A percentile compares a stretch with the other conserved stretches of the same genome.
Evolutionary conservation across 306 rosid genomes (phyloP).

Genomic region (Cucumis cinereus): DNA sequence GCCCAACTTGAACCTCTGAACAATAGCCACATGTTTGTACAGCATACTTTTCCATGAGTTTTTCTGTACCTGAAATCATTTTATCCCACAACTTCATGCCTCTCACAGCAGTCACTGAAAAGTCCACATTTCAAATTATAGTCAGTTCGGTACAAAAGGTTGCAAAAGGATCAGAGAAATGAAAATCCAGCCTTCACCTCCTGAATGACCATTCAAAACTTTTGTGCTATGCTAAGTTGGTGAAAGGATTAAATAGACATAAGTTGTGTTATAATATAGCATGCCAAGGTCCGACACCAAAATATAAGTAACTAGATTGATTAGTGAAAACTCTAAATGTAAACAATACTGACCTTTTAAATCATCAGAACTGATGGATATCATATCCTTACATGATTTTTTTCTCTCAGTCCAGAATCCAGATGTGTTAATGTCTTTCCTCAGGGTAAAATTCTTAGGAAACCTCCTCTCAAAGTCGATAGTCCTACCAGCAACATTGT

Average conservation of each 20-base stretch:
- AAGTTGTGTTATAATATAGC: not conserved
- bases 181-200: not conserved
- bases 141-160: not conserved
- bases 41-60: constrained; percentile 41
- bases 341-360: constrained; percentile 27
- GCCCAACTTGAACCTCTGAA: constrained; percentile 68
- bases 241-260: not conserved
- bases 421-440: constrained; percentile 29
- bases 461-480: constrained; percentile 57
- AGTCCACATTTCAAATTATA: not conserved
- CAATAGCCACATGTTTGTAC: constrained; percentile 72
- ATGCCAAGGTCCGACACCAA: not conserved
- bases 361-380: constrained; percentile 21
- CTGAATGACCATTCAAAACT: not conserved
- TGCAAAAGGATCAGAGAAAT: not conserved
- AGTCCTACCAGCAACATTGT: constrained; percentile 46
- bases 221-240: not conserved
- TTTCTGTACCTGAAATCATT: constrained; percentile 37
- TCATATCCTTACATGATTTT: constrained; percentile 5
- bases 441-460: constrained; percentile 28
- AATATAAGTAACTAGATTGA: not conserved
- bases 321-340: not conserved
- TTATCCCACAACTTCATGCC: constrained; percentile 64
- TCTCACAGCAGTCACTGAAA: constrained; percentile 33
- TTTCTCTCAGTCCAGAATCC: constrained; percentile 40